These are phyloP conservation scores for Colletotrichum abscissum DNA, from an alignment of 2,329 filamentous ascomycete genomes.

Conservation along the genomic window DNA sequence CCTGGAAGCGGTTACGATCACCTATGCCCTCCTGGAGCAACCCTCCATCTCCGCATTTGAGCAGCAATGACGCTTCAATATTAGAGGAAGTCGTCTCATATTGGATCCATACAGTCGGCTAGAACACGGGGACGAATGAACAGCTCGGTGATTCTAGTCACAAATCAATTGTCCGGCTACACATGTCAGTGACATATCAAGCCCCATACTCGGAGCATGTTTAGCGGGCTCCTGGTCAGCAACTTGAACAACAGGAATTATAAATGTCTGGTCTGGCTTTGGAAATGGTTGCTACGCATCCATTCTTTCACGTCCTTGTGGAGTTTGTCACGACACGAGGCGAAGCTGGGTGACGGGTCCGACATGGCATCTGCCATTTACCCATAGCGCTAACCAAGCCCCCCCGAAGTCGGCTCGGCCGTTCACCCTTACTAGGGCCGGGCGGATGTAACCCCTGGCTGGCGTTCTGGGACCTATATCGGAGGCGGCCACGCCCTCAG, in stretches of 20 bases:
- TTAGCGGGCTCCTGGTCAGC: neutral
- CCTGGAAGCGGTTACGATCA: conserved; percentile 17
- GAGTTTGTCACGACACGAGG: conserved; percentile 18
- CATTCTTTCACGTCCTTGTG: conserved; percentile 10
- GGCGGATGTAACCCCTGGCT: conserved; percentile 21
- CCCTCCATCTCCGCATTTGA: conserved; percentile 16
- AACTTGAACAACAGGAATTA: conserved; percentile 21
- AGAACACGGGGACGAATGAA: neutral
- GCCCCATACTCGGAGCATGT: conserved; percentile 1
- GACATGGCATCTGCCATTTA: conserved; percentile 19
- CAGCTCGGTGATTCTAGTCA: neutral
- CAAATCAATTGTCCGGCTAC: neutral
- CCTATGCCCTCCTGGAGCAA: conserved; percentile 19
- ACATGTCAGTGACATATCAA: neutral
- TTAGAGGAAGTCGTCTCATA: neutral
- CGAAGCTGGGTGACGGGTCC: conserved; percentile 17
- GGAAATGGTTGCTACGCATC: neutral
- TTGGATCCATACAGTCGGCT: neutral
- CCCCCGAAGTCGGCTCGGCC: conserved; percentile 36
- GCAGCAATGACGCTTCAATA: neutral
- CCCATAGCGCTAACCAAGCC: conserved; percentile 23
- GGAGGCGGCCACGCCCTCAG: conserved; percentile 22
- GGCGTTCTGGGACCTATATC: conserved; percentile 34
- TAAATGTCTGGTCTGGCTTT: conserved; percentile 5
- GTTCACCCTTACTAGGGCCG: conserved; percentile 30